Base-by-base conservation (phyloP, 805 yeast genomes). In the Pichia thaimueangensis region DNA sequence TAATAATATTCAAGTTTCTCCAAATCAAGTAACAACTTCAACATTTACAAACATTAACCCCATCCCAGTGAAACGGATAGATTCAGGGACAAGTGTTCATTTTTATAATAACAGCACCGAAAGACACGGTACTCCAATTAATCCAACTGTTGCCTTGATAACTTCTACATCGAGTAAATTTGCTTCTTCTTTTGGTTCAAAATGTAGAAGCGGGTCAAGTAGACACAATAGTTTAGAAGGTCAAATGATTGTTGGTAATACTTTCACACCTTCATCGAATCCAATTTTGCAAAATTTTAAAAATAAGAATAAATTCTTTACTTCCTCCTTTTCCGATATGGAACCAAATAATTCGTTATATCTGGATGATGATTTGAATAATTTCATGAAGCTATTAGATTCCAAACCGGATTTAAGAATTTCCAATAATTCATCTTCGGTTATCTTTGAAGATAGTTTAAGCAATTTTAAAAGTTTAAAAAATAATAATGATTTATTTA, bases 111-210 rank as follows among this genome's bases (percentile, higher is more conserved):
- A 37, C n/a, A 39, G 43, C 10, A n/a, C 20, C 5, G 46, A 43
- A 5, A 29, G 23, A 30, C 34, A 41, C 20, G 35, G 19, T 4
- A 30, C 20, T 10, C 20, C 12, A 11, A 21, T 5, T 8, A 39
- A 39, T 17, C 10, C 27, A 7, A 37, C 30, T 17, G 34, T 23
- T 20, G 41, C 47, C 21, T 24, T 53, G 24, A 50, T 51, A 15
- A 45, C 59, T 6, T 55, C 61, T 1, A 47, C 53, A 2, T 67
- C 80, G 0, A 82, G 85, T 2, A 70, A 79, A 48, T 82, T 80
- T 50, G 74, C 86, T 2, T 78, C 91, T 1, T 80, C 89, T 0
- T 82, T 82, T 59, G 85, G 86, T 0, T 78, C 80, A n/a, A 64
- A 85, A 37, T 52, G 59, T 35, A 53, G 57, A 43, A 33, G 22